phyloP scores from a whole-genome alignment of 2,329 filamentous ascomycete species.

The Talaromyces sp. region DNA sequence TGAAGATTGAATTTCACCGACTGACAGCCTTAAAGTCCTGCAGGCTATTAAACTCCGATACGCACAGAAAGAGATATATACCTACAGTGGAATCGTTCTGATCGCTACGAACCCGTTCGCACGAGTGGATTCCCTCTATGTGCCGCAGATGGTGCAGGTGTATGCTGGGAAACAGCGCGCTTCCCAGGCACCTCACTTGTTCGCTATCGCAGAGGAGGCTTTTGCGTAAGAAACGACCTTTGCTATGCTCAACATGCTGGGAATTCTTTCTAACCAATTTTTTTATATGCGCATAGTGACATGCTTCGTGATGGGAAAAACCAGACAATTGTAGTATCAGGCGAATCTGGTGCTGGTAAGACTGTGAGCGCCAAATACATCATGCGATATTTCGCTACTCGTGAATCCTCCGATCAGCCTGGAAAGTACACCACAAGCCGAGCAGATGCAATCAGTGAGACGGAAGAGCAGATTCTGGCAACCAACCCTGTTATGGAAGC shows the following conservation, averaged over 20 bases:
- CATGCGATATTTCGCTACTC: conserved; percentile 98
- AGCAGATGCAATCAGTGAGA: conserved; percentile 87
- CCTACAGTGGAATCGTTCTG: conserved; percentile 96
- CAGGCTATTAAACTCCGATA: conserved; percentile 98
- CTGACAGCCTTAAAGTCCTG: conserved; percentile 64
- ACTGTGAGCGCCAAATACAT: conserved; percentile 99
- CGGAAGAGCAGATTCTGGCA: conserved; percentile 95
- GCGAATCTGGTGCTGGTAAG: conserved; percentile 97
- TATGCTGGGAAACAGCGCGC: conserved; percentile 96
- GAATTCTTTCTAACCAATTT: background rate
- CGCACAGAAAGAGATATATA: conserved; percentile 98
- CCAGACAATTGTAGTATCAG: conserved; percentile 98
- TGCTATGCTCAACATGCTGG: background rate
- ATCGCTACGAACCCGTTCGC: conserved; percentile 99
- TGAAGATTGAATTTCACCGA: conserved; percentile 3
- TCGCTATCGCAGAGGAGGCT: conserved; percentile 97
- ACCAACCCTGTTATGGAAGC: conserved; percentile 99
- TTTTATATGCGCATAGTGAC: conserved; percentile 63
- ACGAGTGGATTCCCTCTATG: conserved; percentile 94
- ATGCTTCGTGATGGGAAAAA: conserved; percentile 96
- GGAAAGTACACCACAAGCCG: conserved; percentile 75
- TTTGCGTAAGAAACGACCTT: conserved; percentile 71
- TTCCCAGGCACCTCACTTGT: conserved; percentile 95
- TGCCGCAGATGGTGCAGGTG: conserved; percentile 99
- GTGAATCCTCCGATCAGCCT: conserved; percentile 88